Conservation (phyloP, 805 yeast species). For the Zygoascus biomembranicola region DNA sequence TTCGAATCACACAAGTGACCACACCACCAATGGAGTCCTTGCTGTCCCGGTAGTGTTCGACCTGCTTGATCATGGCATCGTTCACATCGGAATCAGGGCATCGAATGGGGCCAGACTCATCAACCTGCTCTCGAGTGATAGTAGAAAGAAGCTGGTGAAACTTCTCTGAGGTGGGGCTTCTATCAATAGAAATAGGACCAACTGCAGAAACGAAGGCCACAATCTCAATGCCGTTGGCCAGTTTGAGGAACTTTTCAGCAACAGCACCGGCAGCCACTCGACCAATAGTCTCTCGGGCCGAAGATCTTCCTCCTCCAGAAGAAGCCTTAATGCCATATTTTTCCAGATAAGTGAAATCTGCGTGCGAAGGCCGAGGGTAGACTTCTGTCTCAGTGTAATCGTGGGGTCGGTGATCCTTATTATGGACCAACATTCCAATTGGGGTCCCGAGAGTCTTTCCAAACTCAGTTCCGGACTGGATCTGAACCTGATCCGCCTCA, state of each 20-base stretch:
- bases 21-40: conserved; percentile 96
- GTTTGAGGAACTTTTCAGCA: conserved; percentile 81
- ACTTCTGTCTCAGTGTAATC: conserved; percentile 93
- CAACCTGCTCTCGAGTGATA: conserved; percentile 83
- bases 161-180: conserved; percentile 55
- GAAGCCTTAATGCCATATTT: conserved; percentile 92
- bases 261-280: conserved; percentile 98
- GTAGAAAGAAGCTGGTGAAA: conserved; percentile 64
- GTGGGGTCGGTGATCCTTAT: conserved; percentile 94
- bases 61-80: conserved; percentile 74
- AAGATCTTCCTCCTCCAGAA: conserved; percentile 95
- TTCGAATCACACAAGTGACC: conserved; percentile 93
- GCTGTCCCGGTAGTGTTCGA: conserved; percentile 76
- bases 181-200: conserved; percentile 69
- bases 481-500: conserved; percentile 86
- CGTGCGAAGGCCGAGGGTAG: conserved; percentile 97
- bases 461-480: conserved; percentile 90
- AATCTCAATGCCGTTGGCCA: conserved; percentile 78
- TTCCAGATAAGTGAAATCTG: conserved; percentile 85
- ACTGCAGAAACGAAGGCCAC: conserved; percentile 96
- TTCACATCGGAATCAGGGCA: conserved; percentile 76
- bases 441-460: conserved; percentile 93
- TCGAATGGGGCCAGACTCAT: conserved; percentile 80
- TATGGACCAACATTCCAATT: conserved; percentile 83
- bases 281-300: conserved; percentile 97